phyloP scores from a whole-genome alignment of 257 asterid species.

The Penstemon barbatus region DNA sequence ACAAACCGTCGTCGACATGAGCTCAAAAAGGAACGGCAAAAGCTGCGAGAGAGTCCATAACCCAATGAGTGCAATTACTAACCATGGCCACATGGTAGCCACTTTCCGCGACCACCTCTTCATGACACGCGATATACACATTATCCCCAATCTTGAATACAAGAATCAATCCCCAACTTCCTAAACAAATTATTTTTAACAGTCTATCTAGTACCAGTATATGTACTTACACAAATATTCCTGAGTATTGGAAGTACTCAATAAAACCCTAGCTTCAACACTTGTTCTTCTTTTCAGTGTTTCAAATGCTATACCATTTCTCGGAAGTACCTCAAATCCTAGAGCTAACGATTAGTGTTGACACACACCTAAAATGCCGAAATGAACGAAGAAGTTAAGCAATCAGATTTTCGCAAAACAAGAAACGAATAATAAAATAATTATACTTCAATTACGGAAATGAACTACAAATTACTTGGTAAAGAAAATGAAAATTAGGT shows the following conservation, averaged over 20 bases:
- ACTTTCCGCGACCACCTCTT: constrained; percentile 92
- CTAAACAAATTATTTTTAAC: not conserved
- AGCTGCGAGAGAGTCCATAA: constrained; percentile 92
- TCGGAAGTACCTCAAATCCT: constrained; percentile 61
- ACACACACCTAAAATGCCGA: constrained; percentile 39
- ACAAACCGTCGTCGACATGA: constrained; percentile 77
- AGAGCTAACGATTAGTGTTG: constrained; percentile 42
- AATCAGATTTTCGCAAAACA: constrained; percentile 34
- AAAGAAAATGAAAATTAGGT: constrained; percentile 5
- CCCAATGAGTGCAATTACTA: constrained; percentile 87
- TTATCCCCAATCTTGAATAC: constrained; percentile 61
- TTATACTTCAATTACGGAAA: constrained; percentile 8
- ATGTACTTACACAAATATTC: constrained; percentile 10
- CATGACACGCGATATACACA: constrained; percentile 93
- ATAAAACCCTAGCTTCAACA: constrained; percentile 46
- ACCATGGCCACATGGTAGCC: constrained; percentile 98
- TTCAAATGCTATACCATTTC: constrained; percentile 39
- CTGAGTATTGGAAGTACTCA: constrained; percentile 22
- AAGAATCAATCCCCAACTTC: constrained; percentile 29
- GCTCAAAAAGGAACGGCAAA: constrained; percentile 83
- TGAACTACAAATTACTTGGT: not conserved
- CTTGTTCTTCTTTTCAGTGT: constrained; percentile 18
- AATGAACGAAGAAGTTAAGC: not conserved
- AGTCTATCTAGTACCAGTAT: no score
- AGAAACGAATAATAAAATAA: constrained; percentile 51